Base-by-base conservation (phyloP, 495 filamentous ascomycete genomes). In the Aeminium ludgeri region DNA sequence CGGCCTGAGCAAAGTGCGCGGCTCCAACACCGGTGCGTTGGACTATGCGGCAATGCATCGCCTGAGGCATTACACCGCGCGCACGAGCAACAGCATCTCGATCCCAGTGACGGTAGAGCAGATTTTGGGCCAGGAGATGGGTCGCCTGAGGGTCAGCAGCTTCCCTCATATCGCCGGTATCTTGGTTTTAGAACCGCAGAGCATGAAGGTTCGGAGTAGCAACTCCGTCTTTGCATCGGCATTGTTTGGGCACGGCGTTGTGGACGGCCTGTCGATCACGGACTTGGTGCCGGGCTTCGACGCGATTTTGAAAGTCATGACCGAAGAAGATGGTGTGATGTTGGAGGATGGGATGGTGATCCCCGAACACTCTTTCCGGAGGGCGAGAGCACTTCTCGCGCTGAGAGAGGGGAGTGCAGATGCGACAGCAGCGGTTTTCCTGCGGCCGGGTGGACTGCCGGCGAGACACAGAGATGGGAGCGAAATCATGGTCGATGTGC, bases 141-240 rank as follows among this genome's bases (percentile, higher is more conserved):
- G 7, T 2, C 75, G 78, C 37, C 63, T 97, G 39, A 73, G 80
- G 18, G 73, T 96, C 19, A 91, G 85, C 10, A 91, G 84, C 53
- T 94, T 93, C 39, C 89, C 89, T 6, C 86, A 97, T 54, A 94
- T 97, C 54, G 91, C 89, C 33, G 89, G 89, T 27, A 94, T 97
- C 52, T 75, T 97, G 57, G 89, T 96, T 2, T 63, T 96, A 1
- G 78, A 76, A 13, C 75, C 91, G 0, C 58, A 76, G 8, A 76
- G 69, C 1, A 64, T 95, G 36, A 68, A 69, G 17, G 85, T 97
- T 51, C 80, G 78, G 37, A 94, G 86, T 59, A 85, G 85, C 1
- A 97, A 97, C 56, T 80, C 85, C 6, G 87, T 91, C 15, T 94
- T 97, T 57, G 89, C 82, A 1, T 75, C 82, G 6, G 84, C 86